These are phyloP conservation scores for Brettanomyces custersianus DNA, from an alignment of 805 yeast species.

Conservation along the genomic window DNA sequence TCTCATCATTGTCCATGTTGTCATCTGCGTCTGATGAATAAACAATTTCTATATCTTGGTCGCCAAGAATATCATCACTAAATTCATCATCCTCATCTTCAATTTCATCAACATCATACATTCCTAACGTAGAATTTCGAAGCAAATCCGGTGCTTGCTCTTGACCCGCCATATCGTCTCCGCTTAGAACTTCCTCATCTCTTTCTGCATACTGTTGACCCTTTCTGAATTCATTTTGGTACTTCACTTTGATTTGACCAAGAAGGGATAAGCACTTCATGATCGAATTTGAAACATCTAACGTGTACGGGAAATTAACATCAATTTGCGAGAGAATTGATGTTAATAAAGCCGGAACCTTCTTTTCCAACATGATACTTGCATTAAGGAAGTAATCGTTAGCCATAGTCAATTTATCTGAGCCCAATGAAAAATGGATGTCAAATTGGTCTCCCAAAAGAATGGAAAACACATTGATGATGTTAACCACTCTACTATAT, in stretches of 20 bases:
- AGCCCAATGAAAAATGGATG: conserved; percentile 4
- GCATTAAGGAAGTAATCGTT: conserved; percentile 59
- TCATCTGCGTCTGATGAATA: conserved; percentile 21
- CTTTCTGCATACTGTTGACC: conserved; percentile 20
- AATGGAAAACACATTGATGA: conserved; percentile 39
- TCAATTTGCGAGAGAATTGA: conserved; percentile 57
- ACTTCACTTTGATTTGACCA: conserved; percentile 47
- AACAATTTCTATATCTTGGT: conserved; percentile 25
- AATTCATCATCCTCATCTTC: conserved; percentile 27
- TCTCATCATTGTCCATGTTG: conserved; percentile 16
- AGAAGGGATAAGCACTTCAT: conserved; percentile 50
- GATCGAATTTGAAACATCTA: conserved; percentile 46
- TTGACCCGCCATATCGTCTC: conserved; percentile 45
- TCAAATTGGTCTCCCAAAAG: conserved; percentile 35
- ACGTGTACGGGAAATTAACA: conserved; percentile 61
- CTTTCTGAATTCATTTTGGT: conserved; percentile 49
- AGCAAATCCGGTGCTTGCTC: conserved; percentile 81
- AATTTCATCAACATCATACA: conserved; percentile 78
- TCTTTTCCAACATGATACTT: conserved; percentile 59
- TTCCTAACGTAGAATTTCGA: conserved; percentile 83
- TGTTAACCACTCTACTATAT: conserved; percentile 47
- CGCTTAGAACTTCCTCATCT: conserved; percentile 54
- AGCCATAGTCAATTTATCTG: conserved; percentile 39
- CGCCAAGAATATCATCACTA: conserved; percentile 16
- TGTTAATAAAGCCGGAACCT: conserved; percentile 49